Base-by-base conservation (phyloP, 2,329 filamentous ascomycete species). In the Davidsoniella eucalypti region DNA sequence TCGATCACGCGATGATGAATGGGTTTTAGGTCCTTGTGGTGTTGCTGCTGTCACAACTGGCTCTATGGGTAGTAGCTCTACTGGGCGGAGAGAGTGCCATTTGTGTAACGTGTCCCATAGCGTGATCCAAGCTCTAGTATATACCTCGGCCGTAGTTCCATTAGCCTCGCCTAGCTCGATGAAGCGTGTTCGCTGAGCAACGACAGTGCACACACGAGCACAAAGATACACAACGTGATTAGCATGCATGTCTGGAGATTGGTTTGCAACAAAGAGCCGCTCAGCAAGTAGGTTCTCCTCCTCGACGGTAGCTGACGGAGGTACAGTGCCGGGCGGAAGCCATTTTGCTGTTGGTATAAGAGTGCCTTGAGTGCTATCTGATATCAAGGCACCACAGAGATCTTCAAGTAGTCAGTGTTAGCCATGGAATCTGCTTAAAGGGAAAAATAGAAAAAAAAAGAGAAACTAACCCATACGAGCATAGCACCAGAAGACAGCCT, bases 221-320 rank as follows among this genome's bases (percentile, higher is more conserved):
- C 67, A 71, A 1, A 80, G 65, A 54, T 73, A 79, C 2, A 79
- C 73, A 6, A 74, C 67, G 55, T 73, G 74, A 55, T 78, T 78
- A 29, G 75, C 75, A 54, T 76, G 69, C 66, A 72, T 75, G 55
- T 79, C 75, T 4, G 69, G 64, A 8, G 61, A 63, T 56, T 55
- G 54, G 26, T 63, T 64, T 23, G 61, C 61, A 18, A 56, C 63
- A 49, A 57, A 61, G 50, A 61, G 46, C 40, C 16, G 8, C 12
- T 33, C 12, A 33, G 29, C 8, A 33, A 33, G 29, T 12, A 33
- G 29, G 8, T 33, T 33, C 29, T 33, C 12, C 8, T 33, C 29
- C 12, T 33, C 29, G 9, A 12, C 29, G 8, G 8, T 33, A 33
- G 29, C 29, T 10, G 12, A 33, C 9, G 29, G 29, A 9, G 29